Evolutionary conservation across 1,139 yeast genomes (phyloP), one percentile per base, ranked within the genome.

Genomic region (Pichia norvegensis): DNA sequence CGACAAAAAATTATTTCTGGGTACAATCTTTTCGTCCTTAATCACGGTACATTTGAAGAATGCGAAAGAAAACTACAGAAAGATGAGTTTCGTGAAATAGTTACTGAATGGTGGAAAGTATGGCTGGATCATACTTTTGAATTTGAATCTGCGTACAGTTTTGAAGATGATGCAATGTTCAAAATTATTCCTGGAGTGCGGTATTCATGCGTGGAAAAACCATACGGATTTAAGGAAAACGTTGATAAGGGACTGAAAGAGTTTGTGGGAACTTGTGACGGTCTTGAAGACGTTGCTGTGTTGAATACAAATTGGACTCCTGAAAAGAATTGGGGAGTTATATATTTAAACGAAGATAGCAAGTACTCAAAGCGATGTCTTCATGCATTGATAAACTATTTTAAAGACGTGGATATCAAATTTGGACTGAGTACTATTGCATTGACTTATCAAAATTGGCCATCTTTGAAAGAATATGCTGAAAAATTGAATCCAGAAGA

Each of bases 221-320:
- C 66, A 1, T n/a, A 52, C 17, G 64, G 64, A 4, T 58, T 61
- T 31, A 41, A 38, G n/a, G 55, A 56, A 17, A 62, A 60, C 37
- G 38, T 62, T n/a, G 46, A 52, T 4, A 41, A 51, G 10, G 53
- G 48, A 19, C 33, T 59, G 7, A 31, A 41, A 1, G 38, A 47
- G 1, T 46, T 60, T 5, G 23, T 55, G 1, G 20, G 33, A 0
- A 40, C 46, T 3, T 43, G 52, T 27, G 41, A 42, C 1, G 48
- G 44, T 5, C n/a, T 61, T 9, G 40, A 51, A 11, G 61, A 59
- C 36, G 21, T 57, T 1, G 21, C 57, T 14, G 42, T 60, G 1
- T 14, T 59, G 36, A 60, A 58, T 47, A 56, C 61, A 4, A 60
- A 57, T 44, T 54, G 61, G 60, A 46, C 52, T 1, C 62, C 62